phyloP scores from a whole-genome alignment of 2,329 filamentous ascomycete species.

The Stagonosporopsis tanaceti region DNA sequence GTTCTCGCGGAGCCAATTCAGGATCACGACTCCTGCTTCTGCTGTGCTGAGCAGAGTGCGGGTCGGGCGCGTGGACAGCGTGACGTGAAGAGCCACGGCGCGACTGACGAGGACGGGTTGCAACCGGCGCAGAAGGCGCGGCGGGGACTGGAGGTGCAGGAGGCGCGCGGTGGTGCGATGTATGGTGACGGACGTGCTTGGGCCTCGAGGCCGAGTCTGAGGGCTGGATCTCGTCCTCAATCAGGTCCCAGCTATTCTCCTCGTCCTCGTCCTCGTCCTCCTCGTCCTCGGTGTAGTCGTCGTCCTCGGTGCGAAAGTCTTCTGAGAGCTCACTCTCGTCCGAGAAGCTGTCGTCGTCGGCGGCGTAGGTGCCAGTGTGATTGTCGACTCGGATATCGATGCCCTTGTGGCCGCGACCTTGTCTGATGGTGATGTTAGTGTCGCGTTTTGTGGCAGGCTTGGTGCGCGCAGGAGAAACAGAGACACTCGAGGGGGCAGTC shows the following conservation, averaged over 20 bases:
- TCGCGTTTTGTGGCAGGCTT: conserved; percentile 35
- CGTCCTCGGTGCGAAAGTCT: conserved; percentile 20
- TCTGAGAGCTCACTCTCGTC: conserved; percentile 32
- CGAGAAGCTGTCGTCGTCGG: conserved; percentile 31
- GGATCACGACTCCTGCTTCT: conserved; percentile 38
- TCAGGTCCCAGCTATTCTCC: conserved; percentile 30
- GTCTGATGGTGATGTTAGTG: conserved; percentile 49
- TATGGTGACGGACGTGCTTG: conserved; percentile 38
- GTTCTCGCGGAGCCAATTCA: conserved; percentile 37
- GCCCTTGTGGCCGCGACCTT: conserved; percentile 44
- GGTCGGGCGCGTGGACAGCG: conserved; percentile 41
- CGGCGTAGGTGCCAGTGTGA: conserved; percentile 47
- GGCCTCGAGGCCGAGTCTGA: conserved; percentile 60
- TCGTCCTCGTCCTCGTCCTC: conserved; percentile 33
- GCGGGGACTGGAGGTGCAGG: conserved; percentile 38
- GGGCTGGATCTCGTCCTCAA: conserved; percentile 56
- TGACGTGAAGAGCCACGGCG: conserved; percentile 52
- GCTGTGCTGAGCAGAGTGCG: conserved; percentile 45
- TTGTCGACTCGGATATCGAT: conserved; percentile 48
- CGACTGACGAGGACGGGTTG: conserved; percentile 49
- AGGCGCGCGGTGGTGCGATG: conserved; percentile 28
- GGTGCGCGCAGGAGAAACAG: conserved; percentile 38
- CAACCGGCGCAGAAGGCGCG: conserved; percentile 43
- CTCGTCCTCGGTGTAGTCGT: conserved; percentile 35
- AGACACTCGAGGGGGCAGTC: conserved; percentile 41